phyloP scores from a whole-genome alignment of 1,284 basidiomycete species.

The Pseudomicrostroma phylloplanum region DNA sequence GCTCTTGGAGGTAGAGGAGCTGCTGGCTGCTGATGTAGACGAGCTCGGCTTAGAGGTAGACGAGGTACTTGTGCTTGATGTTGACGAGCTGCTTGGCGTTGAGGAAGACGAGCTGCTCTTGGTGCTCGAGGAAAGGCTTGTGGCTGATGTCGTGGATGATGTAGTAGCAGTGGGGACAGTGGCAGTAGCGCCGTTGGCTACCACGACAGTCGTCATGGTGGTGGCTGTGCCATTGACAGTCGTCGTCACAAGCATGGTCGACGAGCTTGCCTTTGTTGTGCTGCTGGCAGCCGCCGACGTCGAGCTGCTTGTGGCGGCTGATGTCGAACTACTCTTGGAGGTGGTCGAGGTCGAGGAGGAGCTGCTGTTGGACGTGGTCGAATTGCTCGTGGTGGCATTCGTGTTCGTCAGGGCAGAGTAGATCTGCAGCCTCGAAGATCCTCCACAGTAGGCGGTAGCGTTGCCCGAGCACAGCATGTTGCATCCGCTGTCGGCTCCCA shows the following conservation, averaged over 20 bases:
- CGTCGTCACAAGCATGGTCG: too few relatives aligned
- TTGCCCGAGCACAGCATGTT: slow-evolving; percentile 45
- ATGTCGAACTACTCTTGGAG: too few relatives aligned
- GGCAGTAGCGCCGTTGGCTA: too few relatives aligned
- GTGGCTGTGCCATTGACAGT: not conserved
- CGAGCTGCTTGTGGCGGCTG: too few relatives aligned
- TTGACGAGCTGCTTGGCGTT: not conserved
- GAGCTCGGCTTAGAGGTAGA: not conserved
- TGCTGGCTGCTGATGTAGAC: slow-evolving; percentile 3
- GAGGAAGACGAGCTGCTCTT: not conserved
- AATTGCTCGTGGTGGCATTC: too few relatives aligned
- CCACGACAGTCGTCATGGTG: slow-evolving; percentile 5
- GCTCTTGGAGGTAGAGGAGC: not conserved
- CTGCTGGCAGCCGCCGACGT: too few relatives aligned
- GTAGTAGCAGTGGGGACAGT: too few relatives aligned
- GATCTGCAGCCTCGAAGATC: slow-evolving; percentile 40
- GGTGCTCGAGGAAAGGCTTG: not conserved
- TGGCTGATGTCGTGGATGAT: too few relatives aligned
- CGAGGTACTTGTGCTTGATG: not conserved
- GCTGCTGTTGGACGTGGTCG: too few relatives aligned
- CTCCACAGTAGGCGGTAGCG: slow-evolving; percentile 45
- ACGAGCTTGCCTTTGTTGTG: too few relatives aligned
- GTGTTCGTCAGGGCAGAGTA: slow-evolving; percentile 15
- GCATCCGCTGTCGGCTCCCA: slow-evolving; percentile 26
- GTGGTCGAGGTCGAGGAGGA: too few relatives aligned